These are phyloP conservation scores for Pisolithus tinctorius DNA, from an alignment of 768 basidiomycete species.

Conservation along the genomic window DNA sequence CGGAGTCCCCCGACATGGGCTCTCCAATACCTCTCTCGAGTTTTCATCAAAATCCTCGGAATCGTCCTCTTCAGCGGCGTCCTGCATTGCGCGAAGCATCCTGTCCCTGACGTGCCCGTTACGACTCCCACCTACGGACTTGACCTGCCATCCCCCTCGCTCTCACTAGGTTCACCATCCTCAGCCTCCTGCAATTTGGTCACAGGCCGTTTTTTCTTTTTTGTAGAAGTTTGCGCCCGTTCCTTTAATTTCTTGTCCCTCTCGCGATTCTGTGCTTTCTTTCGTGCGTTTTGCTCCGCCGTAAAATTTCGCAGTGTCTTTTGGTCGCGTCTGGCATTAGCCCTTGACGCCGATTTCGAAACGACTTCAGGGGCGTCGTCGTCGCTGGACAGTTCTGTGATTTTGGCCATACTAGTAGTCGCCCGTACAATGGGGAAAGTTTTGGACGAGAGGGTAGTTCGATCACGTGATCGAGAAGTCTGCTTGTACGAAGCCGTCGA, in stretches of 20 bases:
- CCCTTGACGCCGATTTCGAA: constrained; percentile 41
- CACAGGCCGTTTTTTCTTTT: constrained; percentile 11
- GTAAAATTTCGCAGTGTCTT: constrained; percentile 32
- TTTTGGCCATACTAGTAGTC: constrained; percentile 16
- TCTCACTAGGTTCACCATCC: constrained; percentile 15
- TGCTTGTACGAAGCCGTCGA: too few species aligned
- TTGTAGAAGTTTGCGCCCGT: constrained; percentile 27
- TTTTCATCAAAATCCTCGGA: constrained; percentile 15
- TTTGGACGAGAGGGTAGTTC: too few species aligned
- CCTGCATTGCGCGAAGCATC: constrained; percentile 24
- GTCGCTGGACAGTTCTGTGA: constrained; percentile 21
- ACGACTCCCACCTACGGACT: constrained; percentile 17
- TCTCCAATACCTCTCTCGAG: constrained; percentile 6
- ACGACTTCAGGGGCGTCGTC: constrained; percentile 47
- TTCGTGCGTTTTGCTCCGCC: constrained; percentile 33
- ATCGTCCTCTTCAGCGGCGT: constrained; percentile 20
- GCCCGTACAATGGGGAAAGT: too few species aligned
- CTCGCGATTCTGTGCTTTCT: constrained; percentile 40
- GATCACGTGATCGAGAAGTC: too few species aligned
- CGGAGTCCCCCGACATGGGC: constrained; percentile 10
- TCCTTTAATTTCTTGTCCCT: constrained; percentile 46
- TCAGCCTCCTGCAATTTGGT: background rate
- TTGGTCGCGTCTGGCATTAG: constrained; percentile 30
- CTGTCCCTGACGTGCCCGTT: constrained; percentile 11
- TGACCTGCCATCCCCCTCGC: constrained; percentile 20